Evolutionary conservation across 2,329 filamentous ascomycete species (phyloP).

Genomic region (Sporothrix brasiliensis): DNA sequence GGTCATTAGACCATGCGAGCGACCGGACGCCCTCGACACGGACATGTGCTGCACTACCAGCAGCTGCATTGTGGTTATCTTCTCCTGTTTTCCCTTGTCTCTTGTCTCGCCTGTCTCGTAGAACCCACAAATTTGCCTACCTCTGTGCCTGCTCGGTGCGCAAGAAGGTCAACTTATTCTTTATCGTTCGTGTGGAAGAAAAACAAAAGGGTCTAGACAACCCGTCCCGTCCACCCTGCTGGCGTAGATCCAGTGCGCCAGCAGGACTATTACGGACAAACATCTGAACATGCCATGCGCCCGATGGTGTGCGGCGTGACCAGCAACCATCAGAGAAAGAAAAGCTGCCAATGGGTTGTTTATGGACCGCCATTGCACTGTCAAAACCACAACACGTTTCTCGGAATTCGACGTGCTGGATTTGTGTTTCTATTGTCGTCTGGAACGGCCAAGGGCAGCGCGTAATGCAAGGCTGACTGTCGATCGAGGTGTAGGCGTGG

Average conservation of each 20-base stretch:
- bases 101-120: constrained; percentile 7
- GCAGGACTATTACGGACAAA: constrained; percentile 67
- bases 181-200: constrained; percentile 65
- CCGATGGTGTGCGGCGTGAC: neutral
- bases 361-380: too few species aligned
- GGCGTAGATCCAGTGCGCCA: constrained; percentile 59
- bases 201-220: constrained; percentile 66
- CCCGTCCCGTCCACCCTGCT: constrained; percentile 68
- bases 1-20: neutral
- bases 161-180: constrained; percentile 61
- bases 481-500: too few species aligned
- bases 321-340: too few species aligned
- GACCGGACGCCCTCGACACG: neutral
- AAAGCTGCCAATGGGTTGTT: too few species aligned
- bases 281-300: constrained; percentile 43
- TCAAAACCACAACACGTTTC: too few species aligned
- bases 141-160: constrained; percentile 61
- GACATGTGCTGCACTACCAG: neutral
- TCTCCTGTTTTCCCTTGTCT: too few species aligned
- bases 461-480: too few species aligned
- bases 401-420: too few species aligned
- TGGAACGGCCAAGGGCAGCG: too few species aligned
- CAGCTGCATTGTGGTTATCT: neutral
- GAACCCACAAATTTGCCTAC: constrained; percentile 57
- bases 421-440: too few species aligned